Evolutionary conservation across 2,329 filamentous ascomycete genomes (phyloP).

Genomic region (Aspergillus ustus): DNA sequence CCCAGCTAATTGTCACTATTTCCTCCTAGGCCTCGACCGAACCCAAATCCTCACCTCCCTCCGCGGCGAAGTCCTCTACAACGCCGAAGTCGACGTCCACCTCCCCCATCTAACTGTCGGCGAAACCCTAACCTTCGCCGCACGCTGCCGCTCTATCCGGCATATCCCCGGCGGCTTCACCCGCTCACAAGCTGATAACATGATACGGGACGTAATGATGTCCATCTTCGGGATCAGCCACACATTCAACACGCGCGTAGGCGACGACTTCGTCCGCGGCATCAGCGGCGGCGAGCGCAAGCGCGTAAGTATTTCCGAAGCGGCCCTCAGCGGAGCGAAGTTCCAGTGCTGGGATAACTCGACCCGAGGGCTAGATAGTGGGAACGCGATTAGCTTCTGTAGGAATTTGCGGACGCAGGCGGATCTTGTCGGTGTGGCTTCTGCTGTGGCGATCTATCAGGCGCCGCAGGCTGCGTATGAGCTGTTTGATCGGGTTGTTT

Average conservation of each 20-base stretch:
- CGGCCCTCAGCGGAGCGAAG: constrained; percentile 44
- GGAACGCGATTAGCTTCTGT: constrained; percentile 57
- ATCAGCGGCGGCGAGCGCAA: constrained; percentile 63
- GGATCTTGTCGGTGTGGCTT: constrained; percentile 43
- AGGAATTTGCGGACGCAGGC: constrained; percentile 49
- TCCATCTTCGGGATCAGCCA: constrained; percentile 38
- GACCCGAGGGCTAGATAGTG: constrained; percentile 49
- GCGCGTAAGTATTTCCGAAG: constrained; percentile 60
- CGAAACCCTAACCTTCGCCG: neutral
- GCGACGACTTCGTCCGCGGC: constrained; percentile 59
- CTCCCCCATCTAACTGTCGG: neutral
- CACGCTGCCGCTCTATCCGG: neutral
- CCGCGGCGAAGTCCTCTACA: neutral
- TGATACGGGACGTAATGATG: neutral
- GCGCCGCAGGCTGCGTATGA: constrained; percentile 13
- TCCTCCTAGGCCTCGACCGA: neutral
- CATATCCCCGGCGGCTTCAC: neutral
- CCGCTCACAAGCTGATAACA: neutral
- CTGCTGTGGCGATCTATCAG: constrained; percentile 50
- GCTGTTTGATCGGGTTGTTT: constrained; percentile 65
- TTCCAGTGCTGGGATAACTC: constrained; percentile 44
- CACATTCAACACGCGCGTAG: constrained; percentile 47
- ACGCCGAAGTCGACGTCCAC: neutral
- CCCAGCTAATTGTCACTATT: neutral
- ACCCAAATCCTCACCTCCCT: neutral